Evolutionary conservation across 108 stramenopile species (phyloP).

Genomic region (Stephanodiscus triporus): DNA sequence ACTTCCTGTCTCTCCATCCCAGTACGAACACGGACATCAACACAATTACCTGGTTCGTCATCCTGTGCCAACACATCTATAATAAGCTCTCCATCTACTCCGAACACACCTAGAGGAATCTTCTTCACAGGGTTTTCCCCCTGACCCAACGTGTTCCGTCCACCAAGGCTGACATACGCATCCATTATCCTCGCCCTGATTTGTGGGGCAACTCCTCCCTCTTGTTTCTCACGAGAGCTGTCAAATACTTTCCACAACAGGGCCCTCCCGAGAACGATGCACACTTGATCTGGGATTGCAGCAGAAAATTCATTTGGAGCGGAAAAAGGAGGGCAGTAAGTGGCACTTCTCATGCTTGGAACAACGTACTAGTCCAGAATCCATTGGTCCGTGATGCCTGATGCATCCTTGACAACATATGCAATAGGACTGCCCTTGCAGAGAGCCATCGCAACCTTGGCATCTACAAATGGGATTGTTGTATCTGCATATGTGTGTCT

Average conservation of each 20-base stretch:
- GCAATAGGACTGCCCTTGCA: constrained; percentile 18
- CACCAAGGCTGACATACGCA: constrained; percentile 6
- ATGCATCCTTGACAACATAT: constrained; percentile 6
- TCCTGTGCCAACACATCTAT: not conserved
- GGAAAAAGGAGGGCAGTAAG: not conserved
- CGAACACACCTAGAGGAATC: constrained; percentile 11
- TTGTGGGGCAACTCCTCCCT: not conserved
- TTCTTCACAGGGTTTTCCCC: constrained; percentile 6
- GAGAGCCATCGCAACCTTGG: constrained; percentile 29
- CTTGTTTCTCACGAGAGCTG: not conserved
- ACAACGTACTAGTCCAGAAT: constrained; percentile 27
- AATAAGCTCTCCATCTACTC: constrained; percentile 7
- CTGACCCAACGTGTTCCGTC: not conserved
- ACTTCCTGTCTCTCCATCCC: constrained; percentile 10
- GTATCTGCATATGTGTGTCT: constrained; percentile 22
- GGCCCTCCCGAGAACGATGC: constrained; percentile 2
- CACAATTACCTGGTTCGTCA: constrained; percentile 1
- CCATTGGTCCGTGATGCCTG: constrained; percentile 32
- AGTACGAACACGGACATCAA: constrained; percentile 1
- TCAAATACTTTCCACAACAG: no score
- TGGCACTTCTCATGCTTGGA: not conserved
- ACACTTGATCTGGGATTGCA: not conserved
- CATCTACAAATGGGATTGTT: constrained; percentile 30
- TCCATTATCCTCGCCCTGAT: not conserved
- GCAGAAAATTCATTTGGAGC: not conserved